Base-by-base conservation (phyloP, 371 early-diverging fungal genomes). In the Mucor mucedo region DNA sequence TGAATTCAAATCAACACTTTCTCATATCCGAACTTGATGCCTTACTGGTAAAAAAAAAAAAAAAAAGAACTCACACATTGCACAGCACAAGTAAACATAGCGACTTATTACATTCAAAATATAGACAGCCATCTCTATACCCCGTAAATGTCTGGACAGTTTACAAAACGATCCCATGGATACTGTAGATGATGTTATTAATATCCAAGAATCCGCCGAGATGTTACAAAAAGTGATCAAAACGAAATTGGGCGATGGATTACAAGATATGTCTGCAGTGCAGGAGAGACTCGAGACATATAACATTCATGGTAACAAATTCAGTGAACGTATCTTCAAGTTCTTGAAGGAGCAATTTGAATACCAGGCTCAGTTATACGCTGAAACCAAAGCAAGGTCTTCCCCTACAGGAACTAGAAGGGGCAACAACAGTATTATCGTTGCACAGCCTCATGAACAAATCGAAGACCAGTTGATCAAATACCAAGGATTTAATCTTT, bases 81-180 rank as follows among this genome's bases (percentile, higher is more conserved):
- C n/a, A 6, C 21, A 47, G 21, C 21, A 21, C 21, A 21, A 21
- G 21, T 21, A 21, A 21, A 21, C 21, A 21, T 21, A 21, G 21
- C 21, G 21, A 21, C 21, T 21, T 21, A 21, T 21, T 21, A 7
- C n/a, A 47, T n/a, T 42, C 42, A 49, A 78, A 10, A 52, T 41
- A 45, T 68, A 76, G 77, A 70, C 62, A 48, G 62, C 73, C 10
- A 77, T 70, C n/a, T 70, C 80, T 39, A 76, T 79, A 60, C 77
- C 80, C 53, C 60, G 71, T 44, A 63, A 62, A 41, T 79, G 68
- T 28, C 66, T 79, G 9, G 80, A 79, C 28, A 86, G 89, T 6
- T 83, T 98, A 16, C 86, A 88, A 57, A 89, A 89, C 60, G 95
- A 93, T 62, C 87, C 94, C 0, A 80, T 98, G 66, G 95, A 95